Conservation (phyloP, 169 alveolate species). For the Plasmodium vivax region DNA sequence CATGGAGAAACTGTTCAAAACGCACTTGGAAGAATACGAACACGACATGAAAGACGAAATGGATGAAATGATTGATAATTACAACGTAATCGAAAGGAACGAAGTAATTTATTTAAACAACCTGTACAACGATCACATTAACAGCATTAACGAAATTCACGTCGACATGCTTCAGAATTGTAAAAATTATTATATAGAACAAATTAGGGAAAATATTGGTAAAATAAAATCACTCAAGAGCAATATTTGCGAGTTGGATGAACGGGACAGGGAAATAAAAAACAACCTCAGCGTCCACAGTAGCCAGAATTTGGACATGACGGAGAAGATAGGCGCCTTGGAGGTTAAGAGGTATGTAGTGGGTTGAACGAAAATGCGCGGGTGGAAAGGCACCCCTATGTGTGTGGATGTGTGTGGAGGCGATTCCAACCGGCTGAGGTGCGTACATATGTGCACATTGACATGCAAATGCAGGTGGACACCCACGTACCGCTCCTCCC, state of each 20-base stretch:
- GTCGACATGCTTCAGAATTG: constrained; percentile 9
- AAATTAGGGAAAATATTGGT: constrained; percentile 33
- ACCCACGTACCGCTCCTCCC: too few species aligned
- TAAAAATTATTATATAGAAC: constrained; percentile 49
- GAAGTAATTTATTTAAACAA: constrained; percentile 51
- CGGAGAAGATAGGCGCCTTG: constrained; percentile 12
- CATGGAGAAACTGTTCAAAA: constrained; percentile 40
- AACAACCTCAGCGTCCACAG: constrained; percentile 3
- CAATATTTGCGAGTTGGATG: constrained; percentile 40
- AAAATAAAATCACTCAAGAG: constrained; percentile 49
- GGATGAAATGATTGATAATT: constrained; percentile 60
- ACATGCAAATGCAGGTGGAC: background rate
- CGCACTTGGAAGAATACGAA: constrained; percentile 24
- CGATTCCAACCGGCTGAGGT: background rate
- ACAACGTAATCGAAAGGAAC: constrained; percentile 33
- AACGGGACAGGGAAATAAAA: constrained; percentile 24
- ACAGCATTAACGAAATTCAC: constrained; percentile 37
- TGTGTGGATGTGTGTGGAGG: background rate
- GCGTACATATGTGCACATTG: background rate
- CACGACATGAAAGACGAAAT: constrained; percentile 45
- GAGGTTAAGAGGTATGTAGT: constrained; percentile 42
- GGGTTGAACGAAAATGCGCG: background rate
- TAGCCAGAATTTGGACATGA: constrained; percentile 3
- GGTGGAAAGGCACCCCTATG: background rate
- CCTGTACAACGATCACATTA: constrained; percentile 62